Conservation (phyloP, 768 basidiomycete species). For the Gymnopilus junonius region DNA sequence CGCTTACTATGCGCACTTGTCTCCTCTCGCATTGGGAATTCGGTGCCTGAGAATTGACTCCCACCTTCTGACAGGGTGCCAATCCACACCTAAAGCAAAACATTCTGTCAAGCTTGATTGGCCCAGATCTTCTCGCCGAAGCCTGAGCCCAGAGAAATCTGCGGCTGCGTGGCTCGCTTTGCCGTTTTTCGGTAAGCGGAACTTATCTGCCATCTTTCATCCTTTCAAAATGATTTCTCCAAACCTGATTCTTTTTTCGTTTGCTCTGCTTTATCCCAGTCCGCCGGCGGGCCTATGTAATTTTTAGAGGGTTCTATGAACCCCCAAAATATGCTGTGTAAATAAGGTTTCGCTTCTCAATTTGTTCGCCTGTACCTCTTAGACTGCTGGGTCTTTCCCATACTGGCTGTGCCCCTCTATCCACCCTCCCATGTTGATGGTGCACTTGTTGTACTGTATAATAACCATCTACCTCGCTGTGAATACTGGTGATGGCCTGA, state of each 20-base stretch:
- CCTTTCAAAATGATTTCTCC: neutral
- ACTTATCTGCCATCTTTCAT: slow-evolving; percentile 3
- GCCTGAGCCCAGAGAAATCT: slow-evolving; percentile 9
- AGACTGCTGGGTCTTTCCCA: slow-evolving; percentile 20
- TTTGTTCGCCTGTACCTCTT: slow-evolving; percentile 11
- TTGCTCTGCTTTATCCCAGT: neutral
- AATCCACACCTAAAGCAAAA: slow-evolving; percentile 26
- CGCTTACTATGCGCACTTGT: slow-evolving; percentile 13
- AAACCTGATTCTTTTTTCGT: slow-evolving; percentile 4
- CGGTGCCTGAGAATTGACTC: slow-evolving; percentile 22
- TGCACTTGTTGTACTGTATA: slow-evolving; percentile 2
- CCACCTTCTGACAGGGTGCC: slow-evolving; percentile 21
- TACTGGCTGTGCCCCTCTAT: slow-evolving; percentile 21
- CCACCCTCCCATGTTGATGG: slow-evolving; percentile 19
- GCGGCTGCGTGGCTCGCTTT: slow-evolving; percentile 3
- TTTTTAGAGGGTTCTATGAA: slow-evolving; percentile 9
- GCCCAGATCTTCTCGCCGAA: slow-evolving; percentile 23
- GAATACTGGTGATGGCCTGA: neutral
- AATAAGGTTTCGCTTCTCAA: slow-evolving; percentile 8
- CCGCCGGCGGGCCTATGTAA: neutral
- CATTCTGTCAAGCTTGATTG: slow-evolving; percentile 31
- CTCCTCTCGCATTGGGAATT: slow-evolving; percentile 12
- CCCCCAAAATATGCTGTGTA: neutral
- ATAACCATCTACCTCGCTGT: neutral
- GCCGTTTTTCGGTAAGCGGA: slow-evolving; percentile 14